Evolutionary conservation across 2,329 filamentous ascomycete species (phyloP), one percentile per base, ranked within the genome.

Genomic region (Microsporum ferrugineum): DNA sequence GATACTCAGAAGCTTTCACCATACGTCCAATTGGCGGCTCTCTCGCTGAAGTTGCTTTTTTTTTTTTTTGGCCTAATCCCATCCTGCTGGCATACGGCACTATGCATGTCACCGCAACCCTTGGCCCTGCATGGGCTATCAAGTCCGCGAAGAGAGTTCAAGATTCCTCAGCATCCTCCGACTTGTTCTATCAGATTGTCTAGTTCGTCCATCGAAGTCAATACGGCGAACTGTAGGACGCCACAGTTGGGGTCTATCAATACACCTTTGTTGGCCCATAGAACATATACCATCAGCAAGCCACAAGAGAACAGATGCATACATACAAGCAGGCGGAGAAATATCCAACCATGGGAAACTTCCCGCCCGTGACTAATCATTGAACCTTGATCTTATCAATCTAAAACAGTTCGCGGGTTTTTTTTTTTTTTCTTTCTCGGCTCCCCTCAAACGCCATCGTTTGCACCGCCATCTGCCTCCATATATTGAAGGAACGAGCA

Each of bases 321-420:
- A 14, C 23, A 29, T 6, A 29, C 10, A 14, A 12, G 10, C 7
- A 29, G 45, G 27, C 33, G 51, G 51, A 33, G 51, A 55, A 43
- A 55, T 36, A 36, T 34, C 31, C 2, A 51, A 29, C 45, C 45
- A 31, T 29, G 45, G 45, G 10, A 27, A 3, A 51, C 45, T 31
- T 51, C 27, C 51, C 31, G 51, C n/a, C 33, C 6, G 51, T 55
- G 51, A 58, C 56, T 58, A 58, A 47, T 14, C 51, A 55, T 14
- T 49, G n/a, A 59, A 49, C 57, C 43, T 36, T 59, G 39, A 59
- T 59, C 57, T 59, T 59, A 59, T 59, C 57, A 59, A 59, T 49
- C 41, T 34, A 29, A 43, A 34, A 55, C 51, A 55, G 31, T n/a
- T 29, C 23, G 27, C 33, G 14, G 5, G 2, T 36, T 38, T 38